Evolutionary conservation across 345 rosid genomes (phyloP).

Genomic region (Eucalyptus paniculata): DNA sequence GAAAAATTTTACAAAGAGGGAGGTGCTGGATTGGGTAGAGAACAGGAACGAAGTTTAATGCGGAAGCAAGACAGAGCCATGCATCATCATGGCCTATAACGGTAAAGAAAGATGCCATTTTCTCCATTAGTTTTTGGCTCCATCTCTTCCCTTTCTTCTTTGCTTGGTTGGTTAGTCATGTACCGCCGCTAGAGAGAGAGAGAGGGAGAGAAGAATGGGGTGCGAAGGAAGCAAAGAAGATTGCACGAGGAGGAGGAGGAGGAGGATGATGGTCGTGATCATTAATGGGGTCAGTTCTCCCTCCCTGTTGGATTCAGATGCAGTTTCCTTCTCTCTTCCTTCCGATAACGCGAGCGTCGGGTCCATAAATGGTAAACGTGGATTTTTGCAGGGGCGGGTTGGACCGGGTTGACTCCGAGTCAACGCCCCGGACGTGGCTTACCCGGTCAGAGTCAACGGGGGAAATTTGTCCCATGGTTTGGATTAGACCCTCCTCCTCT

Average conservation of each 20-base stretch:
- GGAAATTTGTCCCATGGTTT: not conserved
- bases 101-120: not conserved
- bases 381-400: not conserved
- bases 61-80: not conserved
- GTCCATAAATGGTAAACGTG: not conserved
- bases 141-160: not conserved
- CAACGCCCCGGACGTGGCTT: not conserved
- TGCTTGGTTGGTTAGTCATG: not conserved
- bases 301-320: not conserved
- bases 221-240: conserved; percentile 5
- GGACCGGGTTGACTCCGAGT: not conserved
- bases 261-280: not conserved
- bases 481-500: too few species aligned
- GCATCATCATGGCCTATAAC: not conserved
- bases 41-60: not conserved
- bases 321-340: not conserved
- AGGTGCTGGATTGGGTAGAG: not conserved
- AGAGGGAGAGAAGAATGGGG: not conserved
- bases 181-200: not conserved
- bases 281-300: not conserved
- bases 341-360: not conserved
- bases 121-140: not conserved
- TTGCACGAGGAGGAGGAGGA: not conserved
- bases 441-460: not conserved
- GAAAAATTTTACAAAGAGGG: not conserved